Evolutionary conservation across 306 rosid species (phyloP), one percentile per base, ranked within the genome.

Genomic region (Inga laurina): DNA sequence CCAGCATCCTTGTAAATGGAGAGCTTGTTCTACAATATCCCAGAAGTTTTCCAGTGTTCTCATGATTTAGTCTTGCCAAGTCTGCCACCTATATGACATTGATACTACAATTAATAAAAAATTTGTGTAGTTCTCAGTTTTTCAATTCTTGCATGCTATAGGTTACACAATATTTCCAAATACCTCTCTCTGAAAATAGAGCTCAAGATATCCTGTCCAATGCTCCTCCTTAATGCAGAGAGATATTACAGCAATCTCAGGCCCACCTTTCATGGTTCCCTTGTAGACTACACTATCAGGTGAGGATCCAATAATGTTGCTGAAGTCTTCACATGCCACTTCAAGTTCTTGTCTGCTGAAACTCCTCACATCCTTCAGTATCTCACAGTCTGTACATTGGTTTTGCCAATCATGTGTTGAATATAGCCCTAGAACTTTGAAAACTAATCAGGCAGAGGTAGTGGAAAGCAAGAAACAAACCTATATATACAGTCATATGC

Each of bases 271-370:
- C 83, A 97, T 86, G 84, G 81, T 97, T 72, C 99, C 99, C 87
- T 97, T 97, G 90, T 97, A 97, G 76, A 97, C 98, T 66, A 94
- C 75, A 88, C 97, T 97, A 85, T 94, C 99, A 5, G 97, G 97
- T 19, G 99, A 97, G 87, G 99, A 94, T 56, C 99, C 99, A 79
- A 97, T 97, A 65, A 94, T 97, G 86, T 97, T 97, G 89, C 99
- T 97, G 84, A 97, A 97, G 86, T 97, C 99, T 90, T 97, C 99
- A 77, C 98, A 97, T 37, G 98, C 99, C 81, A 91, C 92, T 93
- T 97, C 99, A 77, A 97, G 97, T 78, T 94, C 99, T 85, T 89
- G 95, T 90, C 99, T 94, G 87, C 90, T 87, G 84, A 85, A 91
- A 80, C 88, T 89, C 78, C 80, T 91, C 61, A 97, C 94, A 35